Evolutionary conservation across 2,329 filamentous ascomycete genomes (phyloP), one percentile per base, ranked within the genome.

Genomic region (Fonsecaea pedrosoi): DNA sequence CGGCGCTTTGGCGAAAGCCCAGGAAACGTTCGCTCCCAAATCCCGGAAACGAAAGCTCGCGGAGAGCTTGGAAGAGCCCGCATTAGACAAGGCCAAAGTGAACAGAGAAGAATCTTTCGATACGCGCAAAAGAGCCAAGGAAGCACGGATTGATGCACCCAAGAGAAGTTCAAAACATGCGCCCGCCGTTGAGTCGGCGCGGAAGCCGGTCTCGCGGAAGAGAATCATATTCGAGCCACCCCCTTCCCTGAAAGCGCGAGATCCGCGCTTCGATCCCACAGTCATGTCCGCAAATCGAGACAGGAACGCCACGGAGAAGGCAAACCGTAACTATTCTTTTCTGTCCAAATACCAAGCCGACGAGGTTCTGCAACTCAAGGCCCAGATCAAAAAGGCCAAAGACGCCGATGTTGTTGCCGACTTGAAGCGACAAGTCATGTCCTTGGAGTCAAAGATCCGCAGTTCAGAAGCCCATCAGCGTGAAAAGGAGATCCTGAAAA

Each of bases 1-100:
- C 75, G 94, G 93, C 69, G 91, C 92, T n/a, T 83, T 97, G 48
- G 92, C 92, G 70, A 92, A 92, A 82, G 94, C 93, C 1, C 92
- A 96, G 81, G 89, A 89, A 45, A 86, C 88, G 0, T 79, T 96
- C 37, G 82, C 81, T 76, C 77, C 76, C 72, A 78, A 79, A 78
- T 64, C 72, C 60, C 60, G 76, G 73, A 69, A 73, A 56, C 64
- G 71, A 37, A 73, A 73, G 68, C 45, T 72, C 69, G 57, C 66
- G 55, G 64, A 64, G 56, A 67, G 65, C 70, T n/a, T 54, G n/a
- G 66, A 70, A 72, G 60, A 69, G 71, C 13, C 60, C 32, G 30
- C 65, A 75, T 32, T 56, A 18, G 5, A 35, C 18, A 50, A 50
- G 65, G 69, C 76, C 55, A 69, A 74, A 18, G 68, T 74, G 6